phyloP scores from a whole-genome alignment of 139 green algal species.

The Pedinophyceae sp. region DNA sequence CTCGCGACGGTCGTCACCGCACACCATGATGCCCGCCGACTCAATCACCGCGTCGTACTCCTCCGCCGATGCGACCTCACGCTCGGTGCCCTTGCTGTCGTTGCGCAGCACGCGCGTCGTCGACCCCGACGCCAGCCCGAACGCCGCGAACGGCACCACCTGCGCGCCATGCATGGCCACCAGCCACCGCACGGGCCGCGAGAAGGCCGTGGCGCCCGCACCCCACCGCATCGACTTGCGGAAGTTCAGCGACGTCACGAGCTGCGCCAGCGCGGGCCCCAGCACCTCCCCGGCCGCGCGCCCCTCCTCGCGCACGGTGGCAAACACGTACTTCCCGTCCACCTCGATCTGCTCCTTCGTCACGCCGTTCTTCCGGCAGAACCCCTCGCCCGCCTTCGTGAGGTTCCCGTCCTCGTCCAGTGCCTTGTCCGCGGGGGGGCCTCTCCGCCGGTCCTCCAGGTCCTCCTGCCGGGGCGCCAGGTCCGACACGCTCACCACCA shows the following conservation, averaged over 20 bases:
- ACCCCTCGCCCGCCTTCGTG: slow-evolving; percentile 80
- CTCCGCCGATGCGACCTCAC: slow-evolving; percentile 26
- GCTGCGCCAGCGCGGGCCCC: slow-evolving; percentile 40
- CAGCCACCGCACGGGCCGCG: slow-evolving; percentile 83
- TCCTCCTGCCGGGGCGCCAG: slow-evolving; percentile 46
- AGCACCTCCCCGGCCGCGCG: slow-evolving; percentile 40
- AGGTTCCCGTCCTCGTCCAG: slow-evolving; percentile 18
- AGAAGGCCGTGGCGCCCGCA: slow-evolving; percentile 42
- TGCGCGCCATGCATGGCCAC: slow-evolving; percentile 72
- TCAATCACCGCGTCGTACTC: slow-evolving; percentile 40
- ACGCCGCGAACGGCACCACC: slow-evolving; percentile 49
- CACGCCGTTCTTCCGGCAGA: slow-evolving; percentile 80
- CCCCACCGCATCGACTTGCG: slow-evolving; percentile 86
- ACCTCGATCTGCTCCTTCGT: slow-evolving; percentile 16
- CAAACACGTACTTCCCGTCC: slow-evolving; percentile 79
- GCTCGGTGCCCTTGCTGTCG: slow-evolving; percentile 4
- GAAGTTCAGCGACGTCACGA: slow-evolving; percentile 63
- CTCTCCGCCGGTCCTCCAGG: slow-evolving; percentile 45
- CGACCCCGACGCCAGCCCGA: slow-evolving; percentile 17
- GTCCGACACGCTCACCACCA: slow-evolving; percentile 56
- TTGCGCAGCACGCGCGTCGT: slow-evolving; percentile 55
- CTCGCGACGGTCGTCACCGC: slow-evolving; percentile 22
- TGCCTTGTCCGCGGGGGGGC: slow-evolving; percentile 74
- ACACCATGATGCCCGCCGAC: slow-evolving; percentile 40
- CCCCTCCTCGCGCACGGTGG: slow-evolving; percentile 21